phyloP scores from a whole-genome alignment of 108 stramenopile genomes.

The Cyclotella atomus region DNA sequence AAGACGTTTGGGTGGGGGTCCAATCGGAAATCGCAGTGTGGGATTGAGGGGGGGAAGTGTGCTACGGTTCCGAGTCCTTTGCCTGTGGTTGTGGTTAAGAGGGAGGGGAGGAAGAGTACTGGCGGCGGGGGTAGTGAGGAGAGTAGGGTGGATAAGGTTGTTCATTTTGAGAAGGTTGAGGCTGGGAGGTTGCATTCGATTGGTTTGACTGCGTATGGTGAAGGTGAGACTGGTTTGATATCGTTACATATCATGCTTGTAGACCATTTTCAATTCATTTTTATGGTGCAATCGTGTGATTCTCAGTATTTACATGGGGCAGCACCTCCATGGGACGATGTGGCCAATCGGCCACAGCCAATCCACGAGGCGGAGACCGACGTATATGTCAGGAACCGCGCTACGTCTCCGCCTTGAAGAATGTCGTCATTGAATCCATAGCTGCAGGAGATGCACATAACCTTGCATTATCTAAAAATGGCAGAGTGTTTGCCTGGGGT shows the following conservation, averaged over 20 bases:
- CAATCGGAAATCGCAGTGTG: conserved; percentile 81
- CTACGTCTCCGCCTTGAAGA: conserved; percentile 64
- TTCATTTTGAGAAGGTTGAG: conserved; percentile 63
- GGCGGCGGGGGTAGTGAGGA: conserved; percentile 2
- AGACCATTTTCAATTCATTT: background rate
- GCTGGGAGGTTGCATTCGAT: conserved; percentile 76
- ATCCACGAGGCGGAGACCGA: conserved; percentile 46
- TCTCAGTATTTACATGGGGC: conserved; percentile 79
- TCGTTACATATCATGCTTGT: background rate
- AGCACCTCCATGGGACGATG: conserved; percentile 76
- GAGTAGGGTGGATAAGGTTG: conserved; percentile 28
- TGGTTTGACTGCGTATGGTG: conserved; percentile 66
- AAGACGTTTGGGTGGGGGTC: conserved; percentile 72
- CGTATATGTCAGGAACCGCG: conserved; percentile 56
- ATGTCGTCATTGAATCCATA: conserved; percentile 68
- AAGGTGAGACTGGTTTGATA: conserved; percentile 7
- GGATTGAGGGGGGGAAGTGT: conserved; percentile 53
- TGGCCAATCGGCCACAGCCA: conserved; percentile 48
- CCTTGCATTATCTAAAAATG: conserved; percentile 84
- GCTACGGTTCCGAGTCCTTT: conserved; percentile 54
- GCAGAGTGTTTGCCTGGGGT: conserved; percentile 92
- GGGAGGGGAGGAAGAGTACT: conserved; percentile 21
- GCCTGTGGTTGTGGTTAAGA: conserved; percentile 43
- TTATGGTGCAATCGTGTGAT: background rate
- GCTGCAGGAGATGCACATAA: conserved; percentile 96